Evolutionary conservation across 352 stramenopile species (phyloP).

Genomic region (Phytopythium montanum): DNA sequence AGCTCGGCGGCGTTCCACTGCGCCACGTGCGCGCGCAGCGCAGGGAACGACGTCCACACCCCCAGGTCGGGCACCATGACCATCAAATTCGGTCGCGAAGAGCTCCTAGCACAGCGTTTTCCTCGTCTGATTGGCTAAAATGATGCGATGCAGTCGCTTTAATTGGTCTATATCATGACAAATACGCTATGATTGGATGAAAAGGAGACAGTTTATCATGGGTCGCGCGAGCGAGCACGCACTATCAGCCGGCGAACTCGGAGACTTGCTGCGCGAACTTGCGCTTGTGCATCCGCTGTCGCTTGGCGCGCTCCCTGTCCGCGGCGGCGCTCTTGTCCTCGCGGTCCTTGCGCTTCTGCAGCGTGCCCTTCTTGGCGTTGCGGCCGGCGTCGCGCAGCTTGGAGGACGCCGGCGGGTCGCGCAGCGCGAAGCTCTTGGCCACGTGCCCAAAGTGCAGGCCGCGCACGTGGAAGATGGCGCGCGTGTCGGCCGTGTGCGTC

Average conservation of each 20-base stretch:
- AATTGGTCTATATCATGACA: background rate
- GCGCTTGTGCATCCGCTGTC: conserved; percentile 53
- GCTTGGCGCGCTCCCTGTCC: conserved; percentile 55
- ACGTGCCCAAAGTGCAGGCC: conserved; percentile 93
- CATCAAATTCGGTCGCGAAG: background rate
- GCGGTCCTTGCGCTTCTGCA: conserved; percentile 80
- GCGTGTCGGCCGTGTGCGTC: conserved; percentile 88
- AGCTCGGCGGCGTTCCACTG: conserved; percentile 20
- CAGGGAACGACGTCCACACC: conserved; percentile 42
- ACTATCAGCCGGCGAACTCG: conserved; percentile 61
- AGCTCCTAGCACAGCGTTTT: background rate
- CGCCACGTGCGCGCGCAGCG: conserved; percentile 35
- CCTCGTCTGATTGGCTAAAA: background rate
- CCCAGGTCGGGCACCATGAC: background rate
- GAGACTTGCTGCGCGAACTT: conserved; percentile 70
- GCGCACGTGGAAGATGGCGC: conserved; percentile 91
- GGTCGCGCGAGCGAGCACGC: background rate
- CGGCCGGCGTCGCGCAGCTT: conserved; percentile 75
- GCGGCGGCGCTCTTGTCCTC: conserved; percentile 66
- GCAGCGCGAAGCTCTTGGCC: conserved; percentile 91
- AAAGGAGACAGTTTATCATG: background rate
- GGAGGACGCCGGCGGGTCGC: conserved; percentile 72
- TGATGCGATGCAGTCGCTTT: background rate
- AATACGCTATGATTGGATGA: background rate
- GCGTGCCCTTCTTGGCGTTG: conserved; percentile 73